Evolutionary conservation across 371 early-diverging fungal species (phyloP), one percentile per base, ranked within the genome.

Genomic region (Mucor velutinosus): DNA sequence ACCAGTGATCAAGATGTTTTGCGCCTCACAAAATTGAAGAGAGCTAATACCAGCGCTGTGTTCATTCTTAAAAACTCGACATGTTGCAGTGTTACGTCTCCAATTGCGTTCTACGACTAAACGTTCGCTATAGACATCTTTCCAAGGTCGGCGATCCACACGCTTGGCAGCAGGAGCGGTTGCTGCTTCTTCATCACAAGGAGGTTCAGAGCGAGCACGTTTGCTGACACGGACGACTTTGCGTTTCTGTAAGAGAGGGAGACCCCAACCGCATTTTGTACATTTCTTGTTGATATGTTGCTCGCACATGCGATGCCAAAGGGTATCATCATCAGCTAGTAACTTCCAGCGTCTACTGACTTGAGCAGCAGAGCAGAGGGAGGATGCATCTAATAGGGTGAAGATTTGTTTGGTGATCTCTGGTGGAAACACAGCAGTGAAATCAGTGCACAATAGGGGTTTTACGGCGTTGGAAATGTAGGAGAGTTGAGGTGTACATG

Each of bases 231-330:
- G 68, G 2, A 71, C 32, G 0, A 67, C 65, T 67, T 73, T 73
- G 53, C 75, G 85, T 67, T 80, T 86, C 66, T 77, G 83, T 53
- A 95, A 68, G 15, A 92, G 70, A 39, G 95, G 96, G 41, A 96
- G 77, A 2, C 97, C 97, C 97, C 97, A 98, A 5, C 98, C 98
- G 73, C 98, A 98, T 67, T 93, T 96, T 29, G 85, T 83, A 68
- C 98, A 98, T 72, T 95, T 93, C 66, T 92, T 93, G 76, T 96
- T 96, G 67, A 97, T 97, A 64, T 98, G 98, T 78, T 97, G 97
- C 32, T 90, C 92, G 65, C 98, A 98, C 93, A 98, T 93, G 17
- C 93, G 86, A 60, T 96, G 93, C 98, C 98, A 98, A 10, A 98
- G 77, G 0, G 86, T 75, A 69, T 97, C 95, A 66, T 95, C 95